Conservation (phyloP, 2,329 filamentous ascomycete species). For the Ceratocystis huliohia region DNA sequence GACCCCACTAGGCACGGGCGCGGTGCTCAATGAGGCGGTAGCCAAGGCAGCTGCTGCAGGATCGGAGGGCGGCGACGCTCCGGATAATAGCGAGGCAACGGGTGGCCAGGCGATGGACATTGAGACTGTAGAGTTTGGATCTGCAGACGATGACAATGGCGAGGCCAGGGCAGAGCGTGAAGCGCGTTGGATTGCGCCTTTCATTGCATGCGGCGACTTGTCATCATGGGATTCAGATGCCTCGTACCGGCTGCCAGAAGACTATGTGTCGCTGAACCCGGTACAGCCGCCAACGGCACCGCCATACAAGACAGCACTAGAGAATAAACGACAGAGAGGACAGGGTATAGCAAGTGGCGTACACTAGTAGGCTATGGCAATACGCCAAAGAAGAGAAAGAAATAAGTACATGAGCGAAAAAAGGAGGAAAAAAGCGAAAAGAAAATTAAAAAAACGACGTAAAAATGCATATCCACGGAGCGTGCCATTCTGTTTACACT, state of each 20-base stretch:
- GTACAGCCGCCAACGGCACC: constrained; percentile 92
- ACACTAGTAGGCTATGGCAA: constrained; percentile 22
- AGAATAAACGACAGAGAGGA: constrained; percentile 57
- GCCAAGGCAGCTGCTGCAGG: constrained; percentile 30
- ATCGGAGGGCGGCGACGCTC: constrained; percentile 31
- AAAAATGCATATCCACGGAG: background rate
- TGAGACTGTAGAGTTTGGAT: constrained; percentile 24
- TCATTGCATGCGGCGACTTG: constrained; percentile 92
- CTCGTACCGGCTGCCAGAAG: constrained; percentile 77
- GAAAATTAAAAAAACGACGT: background rate
- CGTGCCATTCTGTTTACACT: background rate
- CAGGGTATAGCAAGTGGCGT: constrained; percentile 60
- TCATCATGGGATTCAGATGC: constrained; percentile 93
- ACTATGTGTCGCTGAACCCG: constrained; percentile 76
- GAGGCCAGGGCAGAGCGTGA: constrained; percentile 23
- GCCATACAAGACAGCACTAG: constrained; percentile 82
- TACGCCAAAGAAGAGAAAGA: constrained; percentile 21
- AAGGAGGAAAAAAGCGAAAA: background rate
- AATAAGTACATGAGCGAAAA: background rate
- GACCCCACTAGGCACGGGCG: constrained; percentile 56
- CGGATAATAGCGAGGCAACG: constrained; percentile 12
- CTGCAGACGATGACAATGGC: constrained; percentile 12
- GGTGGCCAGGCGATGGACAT: constrained; percentile 15
- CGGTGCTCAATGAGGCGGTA: constrained; percentile 23
- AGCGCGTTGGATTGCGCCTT: constrained; percentile 76